phyloP scores from a whole-genome alignment of 352 stramenopile genomes.

The Aphanomyces stellatus region DNA sequence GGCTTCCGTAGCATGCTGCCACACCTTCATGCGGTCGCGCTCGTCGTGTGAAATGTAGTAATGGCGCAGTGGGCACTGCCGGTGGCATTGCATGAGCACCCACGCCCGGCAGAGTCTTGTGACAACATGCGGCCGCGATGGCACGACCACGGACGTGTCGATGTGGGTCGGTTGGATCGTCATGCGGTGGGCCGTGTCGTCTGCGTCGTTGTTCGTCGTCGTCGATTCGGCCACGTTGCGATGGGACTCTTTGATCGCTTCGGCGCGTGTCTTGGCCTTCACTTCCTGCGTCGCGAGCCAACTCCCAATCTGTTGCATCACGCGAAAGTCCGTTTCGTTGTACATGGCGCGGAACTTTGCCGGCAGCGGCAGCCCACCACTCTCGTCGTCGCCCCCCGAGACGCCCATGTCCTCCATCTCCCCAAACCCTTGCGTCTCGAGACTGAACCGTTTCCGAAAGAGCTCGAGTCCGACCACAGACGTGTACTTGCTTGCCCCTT shows the following conservation, averaged over 20 bases:
- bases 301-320: constrained; percentile 52
- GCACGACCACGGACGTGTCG: constrained; percentile 21
- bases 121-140: constrained; percentile 34
- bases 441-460: constrained; percentile 54
- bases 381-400: constrained; percentile 19
- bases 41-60: constrained; percentile 67
- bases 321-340: constrained; percentile 40
- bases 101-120: constrained; percentile 55
- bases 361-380: constrained; percentile 26
- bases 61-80: constrained; percentile 42
- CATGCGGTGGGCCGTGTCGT: constrained; percentile 32
- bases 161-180: constrained; percentile 34
- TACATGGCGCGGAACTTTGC: constrained; percentile 28
- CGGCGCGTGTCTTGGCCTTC: constrained; percentile 4
- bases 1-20: constrained; percentile 52
- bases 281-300: constrained; percentile 53
- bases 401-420: constrained; percentile 19
- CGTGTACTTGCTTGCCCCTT: constrained; percentile 48
- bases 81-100: constrained; percentile 46
- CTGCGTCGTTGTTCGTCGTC: constrained; percentile 32
- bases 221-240: constrained; percentile 4
- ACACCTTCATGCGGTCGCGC: constrained; percentile 44
- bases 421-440: constrained; percentile 30
- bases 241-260: constrained; percentile 15
- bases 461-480: constrained; percentile 52